These are phyloP conservation scores for Mortierella sp. DNA, from an alignment of 371 early-diverging fungal genomes.

Conservation along the genomic window DNA sequence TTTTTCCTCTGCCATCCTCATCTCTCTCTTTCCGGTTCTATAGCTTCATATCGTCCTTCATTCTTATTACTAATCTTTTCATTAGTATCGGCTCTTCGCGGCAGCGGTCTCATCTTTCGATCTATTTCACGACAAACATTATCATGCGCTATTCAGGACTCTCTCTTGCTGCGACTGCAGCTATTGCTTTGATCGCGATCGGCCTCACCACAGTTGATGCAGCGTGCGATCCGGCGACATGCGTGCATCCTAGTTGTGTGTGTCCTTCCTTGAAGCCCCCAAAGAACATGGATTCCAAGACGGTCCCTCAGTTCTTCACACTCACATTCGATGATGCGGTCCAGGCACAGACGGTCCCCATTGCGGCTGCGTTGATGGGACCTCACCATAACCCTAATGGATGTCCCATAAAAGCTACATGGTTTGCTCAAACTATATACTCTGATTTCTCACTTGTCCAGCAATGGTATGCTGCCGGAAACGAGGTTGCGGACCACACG, in stretches of 20 bases:
- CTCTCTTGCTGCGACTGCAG: slow-evolving; percentile 16
- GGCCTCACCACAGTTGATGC: slow-evolving; percentile 24
- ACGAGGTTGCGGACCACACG: slow-evolving; percentile 77
- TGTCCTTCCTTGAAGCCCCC: slow-evolving; percentile 72
- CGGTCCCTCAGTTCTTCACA: slow-evolving; percentile 76
- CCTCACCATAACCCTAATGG: slow-evolving; percentile 66
- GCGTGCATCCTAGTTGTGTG: slow-evolving; percentile 69
- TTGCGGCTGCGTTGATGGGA: slow-evolving; percentile 22
- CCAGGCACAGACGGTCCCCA: slow-evolving; percentile 59
- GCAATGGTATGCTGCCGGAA: slow-evolving; percentile 75
- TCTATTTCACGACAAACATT: too few relatives aligned
- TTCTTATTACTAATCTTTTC: too few relatives aligned
- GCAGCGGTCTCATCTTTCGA: too few relatives aligned
- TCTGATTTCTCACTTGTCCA: slow-evolving; percentile 72
- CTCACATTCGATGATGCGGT: slow-evolving; percentile 77
- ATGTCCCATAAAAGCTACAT: slow-evolving; percentile 71
- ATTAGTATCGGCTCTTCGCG: too few relatives aligned
- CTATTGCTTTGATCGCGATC: slow-evolving; percentile 14
- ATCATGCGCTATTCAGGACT: slow-evolving; percentile 20
- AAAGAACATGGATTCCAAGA: slow-evolving; percentile 58
- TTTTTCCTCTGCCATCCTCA: not conserved
- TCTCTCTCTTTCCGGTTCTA: not conserved
- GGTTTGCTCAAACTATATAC: slow-evolving; percentile 71
- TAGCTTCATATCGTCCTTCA: too few relatives aligned
- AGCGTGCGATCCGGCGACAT: slow-evolving; percentile 68